Evolutionary conservation across 1,284 basidiomycete species (phyloP), one percentile per base, ranked within the genome.

Genomic region (Pterulicium gracile): DNA sequence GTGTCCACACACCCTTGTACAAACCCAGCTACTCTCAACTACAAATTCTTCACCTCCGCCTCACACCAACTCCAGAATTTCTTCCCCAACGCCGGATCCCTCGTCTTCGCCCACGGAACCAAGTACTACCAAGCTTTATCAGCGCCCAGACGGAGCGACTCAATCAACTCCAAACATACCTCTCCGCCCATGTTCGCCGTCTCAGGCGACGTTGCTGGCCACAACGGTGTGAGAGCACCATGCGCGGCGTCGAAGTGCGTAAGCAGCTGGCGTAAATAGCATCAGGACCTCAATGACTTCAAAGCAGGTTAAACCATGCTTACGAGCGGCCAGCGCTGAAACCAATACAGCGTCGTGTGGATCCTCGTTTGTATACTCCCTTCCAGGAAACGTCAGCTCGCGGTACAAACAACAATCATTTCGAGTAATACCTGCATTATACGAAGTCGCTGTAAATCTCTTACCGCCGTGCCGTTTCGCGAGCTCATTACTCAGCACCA

Each of bases 221-320:
- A 68, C 3, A 69, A 52, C 46, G 62, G 62, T 1, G 64, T 69
- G n/a, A 64, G 52, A 0, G 65, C 65, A 2, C 67, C 67, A 32
- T 54, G 50, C 48, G 59, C 50, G 53, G 47, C 15, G 52, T 48
- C 20, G 24, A 23, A 41, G 15, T 17, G 36, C 47, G 10, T 48
- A 3, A n/a, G 24, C 5, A 45, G n/a, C 36, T 24, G 12, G 10
- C 17, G n/a, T n/a, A n/a, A n/a, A n/a, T n/a, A n/a, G n/a, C n/a
- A n/a, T n/a, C n/a, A n/a, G n/a, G n/a, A n/a, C n/a, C 18, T 41
- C 19, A 24, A 45, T 3, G 34, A 15, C n/a, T 36, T 40, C 3
- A 35, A 44, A n/a, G 49, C 24, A 1, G 24, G 4, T 47, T 42
- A 42, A 45, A 23, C 35, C 45, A 18, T 49, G 34, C 23, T 44